Evolutionary conservation across 2,329 filamentous ascomycete species (phyloP).

Genomic region (Clarireedia hainanense): DNA sequence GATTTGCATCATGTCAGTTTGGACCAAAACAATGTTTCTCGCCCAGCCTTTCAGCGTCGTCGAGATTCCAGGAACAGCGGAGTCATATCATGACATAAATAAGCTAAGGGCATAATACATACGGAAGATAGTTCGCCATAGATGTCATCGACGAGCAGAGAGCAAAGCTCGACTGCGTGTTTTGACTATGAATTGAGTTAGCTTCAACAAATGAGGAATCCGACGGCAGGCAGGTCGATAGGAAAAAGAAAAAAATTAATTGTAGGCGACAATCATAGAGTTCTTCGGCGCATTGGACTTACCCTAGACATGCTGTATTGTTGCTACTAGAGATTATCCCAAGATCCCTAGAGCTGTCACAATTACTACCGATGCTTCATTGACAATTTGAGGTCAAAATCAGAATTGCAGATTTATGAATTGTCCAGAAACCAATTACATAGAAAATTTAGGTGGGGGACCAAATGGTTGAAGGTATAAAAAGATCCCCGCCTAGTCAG

Average conservation of each 20-base stretch:
- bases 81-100: background rate
- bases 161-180: slow-evolving; percentile 79
- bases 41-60: slow-evolving; percentile 9
- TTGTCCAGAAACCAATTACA: background rate
- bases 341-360: slow-evolving; percentile 69
- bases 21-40: slow-evolving; percentile 3
- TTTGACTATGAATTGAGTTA: slow-evolving; percentile 44
- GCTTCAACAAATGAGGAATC: slow-evolving; percentile 6
- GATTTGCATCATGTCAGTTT: slow-evolving; percentile 21
- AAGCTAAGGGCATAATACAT: slow-evolving; percentile 34
- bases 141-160: slow-evolving; percentile 78
- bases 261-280: slow-evolving; percentile 10
- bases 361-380: slow-evolving; percentile 54
- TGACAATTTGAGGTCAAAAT: slow-evolving; percentile 12
- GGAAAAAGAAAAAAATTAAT: slow-evolving; percentile 18
- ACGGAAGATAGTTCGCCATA: slow-evolving; percentile 91
- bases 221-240: background rate
- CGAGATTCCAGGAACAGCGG: slow-evolving; percentile 1
- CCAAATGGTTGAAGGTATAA: slow-evolving; percentile 1
- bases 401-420: background rate
- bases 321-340: slow-evolving; percentile 68
- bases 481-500: slow-evolving; percentile 5
- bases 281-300: slow-evolving; percentile 29
- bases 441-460: slow-evolving; percentile 10
- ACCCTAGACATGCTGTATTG: slow-evolving; percentile 45